Evolutionary conservation across 2,329 filamentous ascomycete genomes (phyloP).

Genomic region (Magnaporthiopsis incrustans): DNA sequence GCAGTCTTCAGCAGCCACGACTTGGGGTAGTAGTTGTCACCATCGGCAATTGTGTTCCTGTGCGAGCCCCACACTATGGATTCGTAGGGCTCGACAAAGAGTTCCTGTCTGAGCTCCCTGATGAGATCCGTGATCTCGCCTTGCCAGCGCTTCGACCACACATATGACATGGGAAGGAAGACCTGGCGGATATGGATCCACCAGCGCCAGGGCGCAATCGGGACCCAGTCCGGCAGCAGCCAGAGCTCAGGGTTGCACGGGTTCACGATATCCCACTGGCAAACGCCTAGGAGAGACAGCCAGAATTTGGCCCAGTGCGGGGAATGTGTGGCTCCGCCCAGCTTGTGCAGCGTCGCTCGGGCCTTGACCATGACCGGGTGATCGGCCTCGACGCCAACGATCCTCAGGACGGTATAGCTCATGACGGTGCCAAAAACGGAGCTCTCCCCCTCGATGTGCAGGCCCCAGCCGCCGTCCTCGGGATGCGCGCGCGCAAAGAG

Average conservation of each 20-base stretch:
- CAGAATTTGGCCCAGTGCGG: constrained; percentile 99
- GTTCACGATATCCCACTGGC: constrained; percentile 88
- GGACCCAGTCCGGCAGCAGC: constrained; percentile 86
- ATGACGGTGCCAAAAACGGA: constrained; percentile 83
- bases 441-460: constrained; percentile 91
- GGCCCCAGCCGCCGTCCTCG: constrained; percentile 90
- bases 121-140: constrained; percentile 70
- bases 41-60: constrained; percentile 71
- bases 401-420: constrained; percentile 75
- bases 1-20: constrained; percentile 69
- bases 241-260: constrained; percentile 90
- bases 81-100: constrained; percentile 73
- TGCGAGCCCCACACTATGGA: constrained; percentile 69
- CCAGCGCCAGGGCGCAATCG: constrained; percentile 87
- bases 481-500: constrained; percentile 77
- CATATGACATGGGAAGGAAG: constrained; percentile 84
- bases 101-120: constrained; percentile 64
- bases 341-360: constrained; percentile 68
- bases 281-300: constrained; percentile 76
- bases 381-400: constrained; percentile 77
- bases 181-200: constrained; percentile 98
- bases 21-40: constrained; percentile 92
- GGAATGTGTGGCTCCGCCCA: constrained; percentile 74
- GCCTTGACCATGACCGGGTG: constrained; percentile 82
- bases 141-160: constrained; percentile 77